Base-by-base conservation (phyloP, 2,329 filamentous ascomycete genomes). In the Botrytis aclada region DNA sequence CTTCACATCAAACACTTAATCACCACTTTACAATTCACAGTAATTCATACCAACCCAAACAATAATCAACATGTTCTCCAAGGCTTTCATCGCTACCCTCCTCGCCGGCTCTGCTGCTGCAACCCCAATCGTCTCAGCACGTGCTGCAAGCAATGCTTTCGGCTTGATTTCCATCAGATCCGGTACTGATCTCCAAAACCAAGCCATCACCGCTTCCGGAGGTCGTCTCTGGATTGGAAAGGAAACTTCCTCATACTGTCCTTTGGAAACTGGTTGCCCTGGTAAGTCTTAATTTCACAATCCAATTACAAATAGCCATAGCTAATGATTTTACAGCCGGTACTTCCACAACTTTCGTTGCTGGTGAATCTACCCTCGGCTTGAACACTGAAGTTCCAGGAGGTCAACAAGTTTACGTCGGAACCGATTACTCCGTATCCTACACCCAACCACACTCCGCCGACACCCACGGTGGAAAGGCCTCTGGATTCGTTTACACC, bases 121-220 rank as follows among this genome's bases (percentile, higher is more conserved):
- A 63, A 22, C 63, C n/a, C 73, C 73, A 32, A 32, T 74, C 32
- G 61, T 43, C 18, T 54, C 63, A 8, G 37, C 47, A 39, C 51
- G 60, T 60, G 45, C 32, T 18, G 29, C 12, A 2, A 22, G 32
- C 14, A 4, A 43, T 45, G 41, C 58, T 18, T 74, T 74, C 32
- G 20, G 43, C 4, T 56, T 74, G 14, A 32, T 72, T 34, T 1
- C 84, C 41, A 69, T 71, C 56, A 16, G 32, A 25, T 66, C 69
- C 1, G 70, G 70, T 25, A 51, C 12, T 7, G 12, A 41, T 20
- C 18, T 69, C n/a, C 70, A 74, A 56, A n/a, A 10, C 51, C 25
- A 41, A 29, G n/a, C 22, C n/a, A 72, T 74, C 62, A 41, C 20
- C n/a, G 70, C 73, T 25, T 3, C 2, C 8, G 39, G 39, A 4